Conservation (phyloP, 257 asterid genomes). For the Plectranthus barbatus region DNA sequence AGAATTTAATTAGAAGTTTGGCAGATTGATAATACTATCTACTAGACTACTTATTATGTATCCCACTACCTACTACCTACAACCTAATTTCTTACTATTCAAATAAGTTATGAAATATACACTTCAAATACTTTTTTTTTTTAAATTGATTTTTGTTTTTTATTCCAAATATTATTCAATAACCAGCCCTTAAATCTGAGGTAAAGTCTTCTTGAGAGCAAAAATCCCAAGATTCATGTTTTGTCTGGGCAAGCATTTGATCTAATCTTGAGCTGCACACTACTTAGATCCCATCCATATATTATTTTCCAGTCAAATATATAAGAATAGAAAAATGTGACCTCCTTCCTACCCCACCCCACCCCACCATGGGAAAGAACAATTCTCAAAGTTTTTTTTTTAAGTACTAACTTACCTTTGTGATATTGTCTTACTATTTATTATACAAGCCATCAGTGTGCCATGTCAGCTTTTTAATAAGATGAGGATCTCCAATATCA, state of each 20-base stretch:
- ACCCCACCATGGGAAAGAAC: slow-evolving; percentile 31
- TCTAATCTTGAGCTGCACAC: slow-evolving; percentile 13
- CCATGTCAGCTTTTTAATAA: slow-evolving; percentile 28
- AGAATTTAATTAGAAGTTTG: background rate
- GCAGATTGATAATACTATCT: background rate
- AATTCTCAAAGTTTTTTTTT: slow-evolving; percentile 27
- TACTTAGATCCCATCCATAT: slow-evolving; percentile 20
- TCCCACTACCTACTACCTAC: background rate
- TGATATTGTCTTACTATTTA: slow-evolving; percentile 24
- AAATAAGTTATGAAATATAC: background rate
- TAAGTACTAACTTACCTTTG: slow-evolving; percentile 23
- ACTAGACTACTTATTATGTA: background rate
- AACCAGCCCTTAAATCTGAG: background rate
- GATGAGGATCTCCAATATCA: slow-evolving; percentile 18
- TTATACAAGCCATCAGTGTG: slow-evolving; percentile 21
- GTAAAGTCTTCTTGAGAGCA: background rate
- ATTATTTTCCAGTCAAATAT: slow-evolving; percentile 5
- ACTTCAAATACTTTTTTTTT: background rate
- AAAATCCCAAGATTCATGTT: slow-evolving; percentile 4
- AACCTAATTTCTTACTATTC: background rate
- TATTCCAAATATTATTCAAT: background rate
- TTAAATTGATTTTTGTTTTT: background rate
- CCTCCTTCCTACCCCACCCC: slow-evolving; percentile 6
- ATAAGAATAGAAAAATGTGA: background rate
- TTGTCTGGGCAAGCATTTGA: background rate